These are phyloP conservation scores for Oligophagozyma castellii DNA, from an alignment of 1,139 yeast genomes.

Conservation along the genomic window DNA sequence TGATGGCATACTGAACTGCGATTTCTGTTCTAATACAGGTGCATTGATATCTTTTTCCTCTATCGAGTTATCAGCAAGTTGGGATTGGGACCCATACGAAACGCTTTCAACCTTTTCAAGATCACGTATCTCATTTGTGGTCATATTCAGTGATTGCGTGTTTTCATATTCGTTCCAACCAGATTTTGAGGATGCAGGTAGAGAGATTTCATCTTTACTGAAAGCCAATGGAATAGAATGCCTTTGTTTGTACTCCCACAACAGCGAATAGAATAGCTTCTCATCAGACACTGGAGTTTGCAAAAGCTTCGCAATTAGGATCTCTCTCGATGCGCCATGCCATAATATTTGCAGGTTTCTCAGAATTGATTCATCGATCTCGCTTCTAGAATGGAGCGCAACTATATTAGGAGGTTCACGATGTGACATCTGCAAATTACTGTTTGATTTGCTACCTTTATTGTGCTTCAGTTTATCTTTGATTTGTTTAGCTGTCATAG, in stretches of 20 bases:
- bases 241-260: conserved; percentile 69
- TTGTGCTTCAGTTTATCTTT: conserved; percentile 10
- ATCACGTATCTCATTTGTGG: neutral
- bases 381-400: conserved; percentile 32
- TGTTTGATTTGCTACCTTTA: conserved; percentile 21
- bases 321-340: conserved; percentile 66
- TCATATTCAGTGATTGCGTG: neutral
- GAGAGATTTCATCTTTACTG: too few relatives aligned
- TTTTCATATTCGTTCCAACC: neutral
- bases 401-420: conserved; percentile 14
- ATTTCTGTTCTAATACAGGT: conserved; percentile 19
- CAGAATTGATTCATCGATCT: conserved; percentile 70
- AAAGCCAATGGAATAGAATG: conserved; percentile 7
- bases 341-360: conserved; percentile 78
- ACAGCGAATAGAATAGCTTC: conserved; percentile 75
- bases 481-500: conserved; percentile 10
- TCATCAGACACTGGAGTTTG: conserved; percentile 59
- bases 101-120: neutral
- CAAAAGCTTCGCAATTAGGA: conserved; percentile 46
- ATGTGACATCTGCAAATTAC: conserved; percentile 15
- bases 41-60: conserved; percentile 9
- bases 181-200: conserved; percentile 3
- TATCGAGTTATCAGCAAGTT: conserved; percentile 1
- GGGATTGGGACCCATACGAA: neutral
- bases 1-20: conserved; percentile 21